phyloP scores from a whole-genome alignment of 176 grass and related monocot genomes.

The Zea mays region Zm-B73-REFERENCE-NAM-5.0 NC_050099.1:236893501-236894000 shows the following conservation, averaged over 20 bases:
- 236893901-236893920: constrained; percentile 97
- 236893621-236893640: constrained; percentile 73
- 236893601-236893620: constrained; percentile 75
- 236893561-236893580: constrained; percentile 62
- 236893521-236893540: constrained; percentile 56
- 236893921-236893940: constrained; percentile 80
- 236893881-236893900: constrained; percentile 81
- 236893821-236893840: constrained; percentile 60
- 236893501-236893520: constrained; percentile 84
- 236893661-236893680: constrained; percentile 90
- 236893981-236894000: background rate
- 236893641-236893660: constrained; percentile 77
- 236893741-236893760: constrained; percentile 74
- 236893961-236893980: constrained; percentile 20
- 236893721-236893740: constrained; percentile 85
- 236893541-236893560: constrained; percentile 50
- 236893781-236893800: constrained; percentile 66
- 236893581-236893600: constrained; percentile 76
- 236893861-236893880: constrained; percentile 78
- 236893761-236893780: constrained; percentile 84
- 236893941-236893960: constrained; percentile 78
- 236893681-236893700: constrained; percentile 73
- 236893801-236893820: constrained; percentile 71
- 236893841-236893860: constrained; percentile 79
- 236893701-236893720: constrained; percentile 81